Evolutionary conservation across 2,329 filamentous ascomycete species (phyloP), one percentile per base, ranked within the genome.

Genomic region (Tetracladium maxilliforme): DNA sequence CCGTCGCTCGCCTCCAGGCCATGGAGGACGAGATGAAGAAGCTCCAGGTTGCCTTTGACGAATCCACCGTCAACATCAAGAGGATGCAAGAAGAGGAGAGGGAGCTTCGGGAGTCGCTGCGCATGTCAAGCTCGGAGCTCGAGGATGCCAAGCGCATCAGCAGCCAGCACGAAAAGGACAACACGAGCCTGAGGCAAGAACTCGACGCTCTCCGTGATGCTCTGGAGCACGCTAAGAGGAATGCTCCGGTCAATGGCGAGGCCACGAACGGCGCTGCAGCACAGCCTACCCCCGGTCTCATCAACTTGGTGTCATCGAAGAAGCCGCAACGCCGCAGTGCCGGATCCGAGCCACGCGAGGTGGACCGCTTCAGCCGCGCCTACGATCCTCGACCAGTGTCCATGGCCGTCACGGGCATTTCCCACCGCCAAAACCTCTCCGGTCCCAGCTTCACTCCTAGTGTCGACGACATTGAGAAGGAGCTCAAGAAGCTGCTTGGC

Each of bases 1-100:
- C 81, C 3, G 84, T 87, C 26, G 90, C 90, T 35, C 80, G 83
- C 37, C 63, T 98, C 27, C 74, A 80, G 40, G 82, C 78, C 24
- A 81, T 95, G 73, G 90, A 98, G 49, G 79, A 84, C 39, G 90
- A 98, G 44, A 93, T 95, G 79, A 76, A 75, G 58, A 86, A 82
- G 52, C 62, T 95, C 24, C 84, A 94, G 51, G 59, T 69, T 32
- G 90, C 70, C 44, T 92, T 92, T 52, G 81, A 92, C 29, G 90
- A 98, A 45, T 92, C 86, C 32, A 75, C 78, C 5, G 67, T 73
- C 33, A 94, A 86, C 48, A 82, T 93, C 52, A 92, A 93, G 54
- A 70, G 86, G 34, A 70, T 98, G 48, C 86, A 95, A 48, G 86
- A 94, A 42, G 87, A 95, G 53, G 87, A 94, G 54, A 81, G 76